These are phyloP conservation scores for Mycosphaerella sp. DNA, from an alignment of 2,329 filamentous ascomycete species.

Conservation along the genomic window DNA sequence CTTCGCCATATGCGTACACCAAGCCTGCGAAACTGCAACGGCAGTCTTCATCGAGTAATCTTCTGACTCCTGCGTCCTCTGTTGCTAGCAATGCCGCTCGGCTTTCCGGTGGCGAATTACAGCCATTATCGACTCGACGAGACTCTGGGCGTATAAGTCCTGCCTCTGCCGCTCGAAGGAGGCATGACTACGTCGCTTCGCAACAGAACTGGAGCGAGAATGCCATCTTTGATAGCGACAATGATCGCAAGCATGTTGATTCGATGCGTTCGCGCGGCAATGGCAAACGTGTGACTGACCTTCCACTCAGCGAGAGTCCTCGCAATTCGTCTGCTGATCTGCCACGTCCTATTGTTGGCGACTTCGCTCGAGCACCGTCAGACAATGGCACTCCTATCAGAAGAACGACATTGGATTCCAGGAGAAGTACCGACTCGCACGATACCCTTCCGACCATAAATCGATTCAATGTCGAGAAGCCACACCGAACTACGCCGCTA, in stretches of 20 bases:
- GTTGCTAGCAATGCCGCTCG: background rate
- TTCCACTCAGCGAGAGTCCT: slow-evolving; percentile 7
- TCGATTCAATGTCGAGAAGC: slow-evolving; percentile 23
- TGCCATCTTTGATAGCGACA: slow-evolving; percentile 27
- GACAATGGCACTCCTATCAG: slow-evolving; percentile 20
- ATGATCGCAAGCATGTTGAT: slow-evolving; percentile 10
- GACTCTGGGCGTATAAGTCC: slow-evolving; percentile 26
- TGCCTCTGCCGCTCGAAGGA: slow-evolving; percentile 14
- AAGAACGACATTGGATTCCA: slow-evolving; percentile 24
- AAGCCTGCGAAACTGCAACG: slow-evolving; percentile 33
- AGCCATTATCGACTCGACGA: slow-evolving; percentile 23
- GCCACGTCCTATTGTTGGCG: slow-evolving; percentile 19
- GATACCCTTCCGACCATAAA: slow-evolving; percentile 22
- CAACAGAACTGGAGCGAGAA: slow-evolving; percentile 17
- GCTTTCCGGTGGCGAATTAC: slow-evolving; percentile 9
- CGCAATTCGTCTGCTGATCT: slow-evolving; percentile 5
- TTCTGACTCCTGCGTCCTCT: slow-evolving; percentile 37
- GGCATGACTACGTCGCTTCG: slow-evolving; percentile 26
- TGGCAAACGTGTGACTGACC: slow-evolving; percentile 16
- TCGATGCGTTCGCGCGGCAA: slow-evolving; percentile 4
- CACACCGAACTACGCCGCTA: slow-evolving; percentile 25
- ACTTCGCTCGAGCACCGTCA: slow-evolving; percentile 22
- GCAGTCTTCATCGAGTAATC: slow-evolving; percentile 36
- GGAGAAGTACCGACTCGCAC: slow-evolving; percentile 29
- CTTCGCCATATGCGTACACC: slow-evolving; percentile 44